These are phyloP conservation scores for Venturia asperata DNA, from an alignment of 2,329 filamentous ascomycete genomes.

Conservation along the genomic window DNA sequence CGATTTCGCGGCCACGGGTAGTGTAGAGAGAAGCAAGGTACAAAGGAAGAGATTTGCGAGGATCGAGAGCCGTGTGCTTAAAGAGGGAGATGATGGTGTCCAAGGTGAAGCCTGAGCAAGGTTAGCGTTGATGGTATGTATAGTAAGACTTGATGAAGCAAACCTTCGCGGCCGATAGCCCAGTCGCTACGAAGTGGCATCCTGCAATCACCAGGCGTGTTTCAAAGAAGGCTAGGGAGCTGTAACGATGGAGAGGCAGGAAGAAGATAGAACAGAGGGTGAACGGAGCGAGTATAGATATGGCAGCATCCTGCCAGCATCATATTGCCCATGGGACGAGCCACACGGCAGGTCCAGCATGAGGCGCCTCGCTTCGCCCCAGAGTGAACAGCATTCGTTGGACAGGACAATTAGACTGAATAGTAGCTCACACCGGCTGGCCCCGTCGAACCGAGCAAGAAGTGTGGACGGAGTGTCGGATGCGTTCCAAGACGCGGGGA, in stretches of 20 bases:
- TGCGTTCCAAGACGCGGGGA: neutral
- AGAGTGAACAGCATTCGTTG: neutral
- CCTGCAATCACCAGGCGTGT: neutral
- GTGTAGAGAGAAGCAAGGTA: slow-evolving; percentile 58
- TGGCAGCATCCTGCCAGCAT: neutral
- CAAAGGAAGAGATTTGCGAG: slow-evolving; percentile 56
- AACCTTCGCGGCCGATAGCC: slow-evolving; percentile 35
- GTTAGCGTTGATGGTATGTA: slow-evolving; percentile 2
- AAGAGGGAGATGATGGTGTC: slow-evolving; percentile 55
- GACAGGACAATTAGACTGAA: neutral
- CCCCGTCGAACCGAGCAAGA: slow-evolving; percentile 2
- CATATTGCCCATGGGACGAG: neutral
- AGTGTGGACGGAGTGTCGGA: neutral
- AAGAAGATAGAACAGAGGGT: neutral
- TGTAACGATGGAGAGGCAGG: neutral
- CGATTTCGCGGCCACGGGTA: slow-evolving; percentile 51
- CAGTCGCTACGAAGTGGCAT: slow-evolving; percentile 36
- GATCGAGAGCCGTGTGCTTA: slow-evolving; percentile 56
- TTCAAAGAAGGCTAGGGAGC: neutral
- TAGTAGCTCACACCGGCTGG: neutral
- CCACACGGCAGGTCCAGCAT: slow-evolving; percentile 1
- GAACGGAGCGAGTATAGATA: neutral
- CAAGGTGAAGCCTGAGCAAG: slow-evolving; percentile 43
- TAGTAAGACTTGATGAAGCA: neutral
- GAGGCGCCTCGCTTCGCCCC: neutral